Conservation (phyloP, 257 asterid genomes). For the Eustoma russellianum region DNA sequence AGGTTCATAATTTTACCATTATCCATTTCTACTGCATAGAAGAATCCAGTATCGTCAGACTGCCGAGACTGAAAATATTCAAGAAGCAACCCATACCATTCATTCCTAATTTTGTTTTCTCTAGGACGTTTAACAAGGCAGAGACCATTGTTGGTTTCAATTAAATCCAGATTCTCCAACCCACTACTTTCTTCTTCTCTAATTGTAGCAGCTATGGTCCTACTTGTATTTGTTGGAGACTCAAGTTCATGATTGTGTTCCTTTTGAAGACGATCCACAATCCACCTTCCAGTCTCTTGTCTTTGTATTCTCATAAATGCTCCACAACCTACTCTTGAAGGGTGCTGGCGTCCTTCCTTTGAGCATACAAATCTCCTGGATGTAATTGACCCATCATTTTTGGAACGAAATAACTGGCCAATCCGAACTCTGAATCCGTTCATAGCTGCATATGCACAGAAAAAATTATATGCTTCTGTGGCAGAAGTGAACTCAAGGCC, state of each 20-base stretch:
- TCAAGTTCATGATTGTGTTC: slow-evolving; percentile 77
- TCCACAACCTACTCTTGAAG: slow-evolving; percentile 96
- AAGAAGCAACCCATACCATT: slow-evolving; percentile 64
- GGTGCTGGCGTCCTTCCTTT: slow-evolving; percentile 96
- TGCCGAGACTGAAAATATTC: slow-evolving; percentile 83
- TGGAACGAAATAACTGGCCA: slow-evolving; percentile 92
- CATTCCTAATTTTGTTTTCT: slow-evolving; percentile 41
- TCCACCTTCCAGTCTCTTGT: slow-evolving; percentile 77
- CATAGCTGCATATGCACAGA: slow-evolving; percentile 51
- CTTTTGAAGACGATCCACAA: slow-evolving; percentile 76
- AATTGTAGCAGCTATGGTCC: slow-evolving; percentile 31
- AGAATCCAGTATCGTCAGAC: slow-evolving; percentile 82
- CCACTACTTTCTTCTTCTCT: slow-evolving; percentile 56
- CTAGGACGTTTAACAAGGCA: slow-evolving; percentile 59
- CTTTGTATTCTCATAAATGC: slow-evolving; percentile 96
- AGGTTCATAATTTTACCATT: slow-evolving; percentile 63
- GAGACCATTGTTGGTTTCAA: slow-evolving; percentile 74
- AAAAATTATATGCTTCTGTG: slow-evolving; percentile 75
- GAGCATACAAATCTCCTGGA: slow-evolving; percentile 96
- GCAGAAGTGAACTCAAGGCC: slow-evolving; percentile 77
- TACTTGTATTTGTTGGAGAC: slow-evolving; percentile 30
- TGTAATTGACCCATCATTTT: slow-evolving; percentile 85
- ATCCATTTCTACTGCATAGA: slow-evolving; percentile 69
- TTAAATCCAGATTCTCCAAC: slow-evolving; percentile 75
- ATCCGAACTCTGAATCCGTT: slow-evolving; percentile 73